Conservation (phyloP, 345 rosid genomes). For the Physaria fendleri region DNA sequence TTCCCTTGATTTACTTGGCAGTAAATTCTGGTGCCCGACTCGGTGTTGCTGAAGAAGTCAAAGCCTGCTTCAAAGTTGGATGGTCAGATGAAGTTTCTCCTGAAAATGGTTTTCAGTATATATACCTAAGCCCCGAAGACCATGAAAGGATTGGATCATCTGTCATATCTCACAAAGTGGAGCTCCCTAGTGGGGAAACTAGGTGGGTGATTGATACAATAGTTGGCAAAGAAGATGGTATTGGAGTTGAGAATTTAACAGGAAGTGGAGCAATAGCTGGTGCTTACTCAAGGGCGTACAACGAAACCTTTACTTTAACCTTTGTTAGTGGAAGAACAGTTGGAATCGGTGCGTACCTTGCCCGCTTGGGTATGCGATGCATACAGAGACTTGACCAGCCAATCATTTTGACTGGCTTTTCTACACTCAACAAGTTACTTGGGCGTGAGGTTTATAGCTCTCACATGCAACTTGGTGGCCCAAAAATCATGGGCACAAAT, state of each 20-base stretch:
- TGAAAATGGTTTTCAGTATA: conserved; percentile 87
- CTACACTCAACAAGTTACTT: conserved; percentile 94
- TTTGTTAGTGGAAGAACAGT: conserved; percentile 96
- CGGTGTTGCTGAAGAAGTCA: conserved; percentile 96
- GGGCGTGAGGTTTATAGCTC: conserved; percentile 99
- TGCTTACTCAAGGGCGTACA: conserved; percentile 96
- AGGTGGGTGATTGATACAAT: conserved; percentile 96
- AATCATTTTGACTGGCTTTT: conserved; percentile 94
- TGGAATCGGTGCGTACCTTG: conserved; percentile 98
- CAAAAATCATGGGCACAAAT: conserved; percentile 97
- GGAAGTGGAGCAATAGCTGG: conserved; percentile 99
- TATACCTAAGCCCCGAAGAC: conserved; percentile 80
- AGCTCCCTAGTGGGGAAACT: conserved; percentile 63
- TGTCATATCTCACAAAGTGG: conserved; percentile 84
- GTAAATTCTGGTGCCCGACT: conserved; percentile 99
- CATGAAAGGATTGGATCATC: conserved; percentile 59
- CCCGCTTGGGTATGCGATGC: conserved; percentile 98
- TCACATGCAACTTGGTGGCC: conserved; percentile 99
- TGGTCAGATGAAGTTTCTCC: conserved; percentile 89
- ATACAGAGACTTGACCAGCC: conserved; percentile 99
- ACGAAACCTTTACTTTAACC: conserved; percentile 89
- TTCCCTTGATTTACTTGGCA: conserved; percentile 93
- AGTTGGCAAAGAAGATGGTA: conserved; percentile 92
- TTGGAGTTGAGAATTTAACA: conserved; percentile 92
- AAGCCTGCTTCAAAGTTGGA: conserved; percentile 80